These are phyloP conservation scores for Pythium dissimile DNA, from an alignment of 352 stramenopile genomes.

Conservation along the genomic window DNA sequence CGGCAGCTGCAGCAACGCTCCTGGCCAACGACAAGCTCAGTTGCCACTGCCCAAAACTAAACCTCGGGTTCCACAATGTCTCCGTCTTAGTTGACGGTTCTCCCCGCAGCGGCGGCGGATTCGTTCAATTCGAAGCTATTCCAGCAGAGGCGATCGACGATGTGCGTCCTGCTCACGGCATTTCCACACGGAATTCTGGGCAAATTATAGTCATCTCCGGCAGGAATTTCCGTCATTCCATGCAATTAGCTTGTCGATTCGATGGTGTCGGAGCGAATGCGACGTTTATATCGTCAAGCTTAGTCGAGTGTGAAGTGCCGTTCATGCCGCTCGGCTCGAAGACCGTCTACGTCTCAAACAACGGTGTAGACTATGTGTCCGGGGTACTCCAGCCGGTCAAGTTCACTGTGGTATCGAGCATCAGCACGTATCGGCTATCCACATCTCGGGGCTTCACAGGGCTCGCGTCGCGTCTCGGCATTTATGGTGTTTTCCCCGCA, in stretches of 20 bases:
- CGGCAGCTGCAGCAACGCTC: neutral
- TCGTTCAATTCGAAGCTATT: conserved; percentile 33
- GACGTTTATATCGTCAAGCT: conserved; percentile 39
- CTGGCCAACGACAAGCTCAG: neutral
- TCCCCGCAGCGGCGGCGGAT: conserved; percentile 22
- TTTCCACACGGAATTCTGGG: conserved; percentile 2
- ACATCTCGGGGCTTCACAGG: conserved; percentile 3
- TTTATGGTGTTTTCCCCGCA: conserved; percentile 18
- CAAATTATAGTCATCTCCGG: conserved; percentile 32
- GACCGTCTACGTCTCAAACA: conserved; percentile 48
- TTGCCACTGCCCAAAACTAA: conserved; percentile 1
- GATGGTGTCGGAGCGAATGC: conserved; percentile 25
- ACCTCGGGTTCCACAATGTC: conserved; percentile 5
- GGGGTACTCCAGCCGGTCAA: neutral
- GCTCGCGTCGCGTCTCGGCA: neutral
- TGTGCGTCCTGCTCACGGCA: conserved; percentile 11
- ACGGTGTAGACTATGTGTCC: conserved; percentile 45
- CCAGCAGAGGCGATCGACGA: conserved; percentile 25
- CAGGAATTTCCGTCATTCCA: conserved; percentile 49
- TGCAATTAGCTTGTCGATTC: conserved; percentile 40
- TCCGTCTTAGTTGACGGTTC: conserved; percentile 26
- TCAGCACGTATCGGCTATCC: conserved; percentile 2
- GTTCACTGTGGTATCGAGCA: conserved; percentile 6
- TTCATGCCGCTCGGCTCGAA: conserved; percentile 39
- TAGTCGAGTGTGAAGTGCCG: conserved; percentile 55